These are phyloP conservation scores for Leccinum cinnamomeum DNA, from an alignment of 1,284 basidiomycete genomes.

Conservation along the genomic window DNA sequence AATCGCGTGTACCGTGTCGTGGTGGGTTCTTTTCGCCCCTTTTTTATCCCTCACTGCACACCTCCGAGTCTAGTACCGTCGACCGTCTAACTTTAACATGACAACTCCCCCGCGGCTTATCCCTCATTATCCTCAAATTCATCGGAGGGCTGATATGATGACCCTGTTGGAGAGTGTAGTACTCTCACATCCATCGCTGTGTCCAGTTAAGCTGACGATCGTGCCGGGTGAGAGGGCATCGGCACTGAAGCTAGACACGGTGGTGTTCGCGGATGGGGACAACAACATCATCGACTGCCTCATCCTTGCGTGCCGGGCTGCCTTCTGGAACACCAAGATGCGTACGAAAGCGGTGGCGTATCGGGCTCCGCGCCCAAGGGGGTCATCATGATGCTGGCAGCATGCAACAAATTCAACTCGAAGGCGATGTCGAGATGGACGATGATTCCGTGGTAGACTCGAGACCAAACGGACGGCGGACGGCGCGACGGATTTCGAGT, in stretches of 20 bases:
- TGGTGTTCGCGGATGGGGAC: conserved; percentile 36
- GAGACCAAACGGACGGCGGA: conserved; percentile 50
- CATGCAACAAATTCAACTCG: conserved; percentile 2
- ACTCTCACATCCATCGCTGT: conserved; percentile 62
- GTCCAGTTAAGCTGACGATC: conserved; percentile 63
- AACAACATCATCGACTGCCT: conserved; percentile 72
- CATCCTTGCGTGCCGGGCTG: conserved; percentile 73
- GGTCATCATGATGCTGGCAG: conserved; percentile 11
- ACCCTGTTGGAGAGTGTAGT: conserved; percentile 52
- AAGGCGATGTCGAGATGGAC: conserved; percentile 47
- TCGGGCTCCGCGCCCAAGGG: conserved; percentile 34
- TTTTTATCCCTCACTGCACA: background rate
- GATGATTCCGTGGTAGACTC: conserved; percentile 46
- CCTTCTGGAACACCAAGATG: conserved; percentile 77
- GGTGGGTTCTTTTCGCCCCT: conserved; percentile 48
- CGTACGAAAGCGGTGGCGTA: conserved; percentile 71
- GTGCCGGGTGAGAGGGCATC: conserved; percentile 65
- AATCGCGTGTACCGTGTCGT: conserved; percentile 66
- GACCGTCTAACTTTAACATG: background rate
- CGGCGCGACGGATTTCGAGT: conserved; percentile 70
- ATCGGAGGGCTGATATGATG: conserved; percentile 69
- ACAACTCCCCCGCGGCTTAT: background rate
- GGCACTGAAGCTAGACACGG: conserved; percentile 66
- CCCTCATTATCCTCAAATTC: conserved; percentile 47
- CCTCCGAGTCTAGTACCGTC: background rate